A percentile compares a stretch with the other conserved stretches of the same genome.
phyloP scores from a whole-genome alignment of 371 early-diverging fungal species.

The Coemansia sp. region DNA sequence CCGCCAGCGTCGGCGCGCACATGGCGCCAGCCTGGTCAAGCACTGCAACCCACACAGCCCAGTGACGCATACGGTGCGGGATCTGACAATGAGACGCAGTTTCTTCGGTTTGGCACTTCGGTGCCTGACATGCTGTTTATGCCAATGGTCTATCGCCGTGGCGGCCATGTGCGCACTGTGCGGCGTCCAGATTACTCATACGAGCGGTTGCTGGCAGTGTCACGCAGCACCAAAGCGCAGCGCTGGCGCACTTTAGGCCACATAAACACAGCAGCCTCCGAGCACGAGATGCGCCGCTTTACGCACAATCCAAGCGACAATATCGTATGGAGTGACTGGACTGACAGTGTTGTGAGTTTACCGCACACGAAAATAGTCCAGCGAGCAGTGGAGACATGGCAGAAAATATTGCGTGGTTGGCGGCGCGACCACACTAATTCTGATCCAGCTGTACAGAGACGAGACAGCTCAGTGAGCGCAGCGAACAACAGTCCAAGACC shows the following conservation, averaged over 20 bases:
- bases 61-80: background rate
- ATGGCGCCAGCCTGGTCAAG: background rate
- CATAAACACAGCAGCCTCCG: too few species aligned
- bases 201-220: constrained; percentile 24
- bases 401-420: constrained; percentile 17
- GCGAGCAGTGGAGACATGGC: constrained; percentile 28
- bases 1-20: background rate
- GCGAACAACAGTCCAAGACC: background rate
- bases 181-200: constrained; percentile 32
- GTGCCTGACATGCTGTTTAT: constrained; percentile 25
- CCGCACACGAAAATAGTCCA: constrained; percentile 2
- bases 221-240: constrained; percentile 24
- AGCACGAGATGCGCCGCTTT: background rate
- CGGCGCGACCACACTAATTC: constrained; percentile 1
- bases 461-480: constrained; percentile 14
- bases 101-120: constrained; percentile 15
- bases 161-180: constrained; percentile 9
- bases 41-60: background rate
- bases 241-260: constrained; percentile 16
- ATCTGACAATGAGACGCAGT: background rate
- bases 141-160: constrained; percentile 7
- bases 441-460: background rate
- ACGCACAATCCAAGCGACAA: background rate
- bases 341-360: constrained; percentile 4
- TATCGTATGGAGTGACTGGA: constrained; percentile 32